phyloP scores from a whole-genome alignment of 129 eudicot genomes.

The Ambrosia trifida region DNA sequence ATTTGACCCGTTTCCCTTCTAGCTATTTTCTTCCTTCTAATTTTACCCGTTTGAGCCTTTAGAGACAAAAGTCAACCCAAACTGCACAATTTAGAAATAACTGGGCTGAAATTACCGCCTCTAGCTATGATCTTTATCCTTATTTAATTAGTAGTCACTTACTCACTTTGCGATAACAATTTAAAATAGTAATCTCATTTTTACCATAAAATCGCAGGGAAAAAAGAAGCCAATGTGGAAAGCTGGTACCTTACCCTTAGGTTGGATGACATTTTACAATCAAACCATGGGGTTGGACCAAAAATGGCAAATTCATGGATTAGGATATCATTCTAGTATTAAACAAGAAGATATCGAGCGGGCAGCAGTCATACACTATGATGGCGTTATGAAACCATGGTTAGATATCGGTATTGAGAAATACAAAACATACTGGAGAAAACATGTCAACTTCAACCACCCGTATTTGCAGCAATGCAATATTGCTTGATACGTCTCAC shows the following conservation, averaged over 20 bases:
- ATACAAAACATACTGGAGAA: constrained; percentile 76
- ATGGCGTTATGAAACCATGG: constrained; percentile 97
- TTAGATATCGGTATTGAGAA: constrained; percentile 71
- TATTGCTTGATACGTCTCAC: constrained; percentile 35
- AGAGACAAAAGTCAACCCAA: background rate
- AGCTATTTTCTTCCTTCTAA: background rate
- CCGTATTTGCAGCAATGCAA: constrained; percentile 92
- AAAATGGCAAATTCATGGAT: constrained; percentile 83
- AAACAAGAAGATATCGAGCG: constrained; percentile 57
- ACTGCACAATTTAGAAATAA: background rate
- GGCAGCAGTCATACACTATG: constrained; percentile 83
- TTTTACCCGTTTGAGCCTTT: background rate
- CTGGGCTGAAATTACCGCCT: background rate
- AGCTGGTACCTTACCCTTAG: constrained; percentile 87
- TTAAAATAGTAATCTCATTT: background rate
- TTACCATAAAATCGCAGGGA: constrained; percentile 49
- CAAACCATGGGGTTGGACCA: constrained; percentile 56
- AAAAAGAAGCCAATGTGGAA: constrained; percentile 57
- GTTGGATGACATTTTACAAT: constrained; percentile 92
- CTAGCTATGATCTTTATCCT: background rate
- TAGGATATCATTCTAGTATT: constrained; percentile 63
- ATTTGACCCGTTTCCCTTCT: background rate
- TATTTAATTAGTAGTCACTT: background rate
- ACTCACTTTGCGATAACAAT: background rate
- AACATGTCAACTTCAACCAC: constrained; percentile 60